A percentile compares a stretch with the other conserved stretches of the same genome.
Evolutionary conservation across 2,329 filamentous ascomycete species (phyloP).

Genomic region (Colletotrichum viniferum): DNA sequence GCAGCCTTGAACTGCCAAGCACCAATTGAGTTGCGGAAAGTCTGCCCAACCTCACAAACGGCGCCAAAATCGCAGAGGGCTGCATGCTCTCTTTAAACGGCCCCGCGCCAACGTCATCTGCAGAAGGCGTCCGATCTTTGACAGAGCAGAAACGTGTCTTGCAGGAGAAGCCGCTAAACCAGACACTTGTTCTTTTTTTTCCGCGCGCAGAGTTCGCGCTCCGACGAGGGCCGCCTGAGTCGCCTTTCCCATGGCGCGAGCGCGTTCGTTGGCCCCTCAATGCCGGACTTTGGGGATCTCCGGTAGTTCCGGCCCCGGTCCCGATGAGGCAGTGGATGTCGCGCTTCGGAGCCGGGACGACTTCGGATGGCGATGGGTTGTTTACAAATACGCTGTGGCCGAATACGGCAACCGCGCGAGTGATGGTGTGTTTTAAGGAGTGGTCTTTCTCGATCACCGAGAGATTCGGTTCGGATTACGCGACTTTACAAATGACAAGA

Average conservation of each 20-base stretch:
- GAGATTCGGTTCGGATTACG: neutral
- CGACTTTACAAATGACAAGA: neutral
- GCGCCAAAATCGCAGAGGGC: neutral
- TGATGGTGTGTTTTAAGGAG: fast-evolving
- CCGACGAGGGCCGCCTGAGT: neutral
- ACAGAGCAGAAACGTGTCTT: neutral
- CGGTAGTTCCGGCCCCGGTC: neutral
- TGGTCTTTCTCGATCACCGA: neutral
- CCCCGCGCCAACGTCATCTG: neutral
- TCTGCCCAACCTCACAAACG: neutral
- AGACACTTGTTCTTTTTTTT: neutral
- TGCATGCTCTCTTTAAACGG: neutral
- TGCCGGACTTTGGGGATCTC: conserved; percentile 9
- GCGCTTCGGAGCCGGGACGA: neutral
- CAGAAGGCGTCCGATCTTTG: neutral
- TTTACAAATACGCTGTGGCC: neutral
- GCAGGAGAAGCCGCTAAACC: neutral
- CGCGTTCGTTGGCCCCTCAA: neutral
- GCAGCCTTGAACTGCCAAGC: neutral
- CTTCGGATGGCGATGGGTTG: neutral
- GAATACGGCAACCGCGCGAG: neutral
- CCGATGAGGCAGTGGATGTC: neutral
- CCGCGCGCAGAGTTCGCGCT: neutral
- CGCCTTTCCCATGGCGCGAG: neutral
- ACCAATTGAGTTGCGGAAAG: neutral